Base-by-base conservation (phyloP, 768 basidiomycete species). In the Tylopilus subfusipes region DNA sequence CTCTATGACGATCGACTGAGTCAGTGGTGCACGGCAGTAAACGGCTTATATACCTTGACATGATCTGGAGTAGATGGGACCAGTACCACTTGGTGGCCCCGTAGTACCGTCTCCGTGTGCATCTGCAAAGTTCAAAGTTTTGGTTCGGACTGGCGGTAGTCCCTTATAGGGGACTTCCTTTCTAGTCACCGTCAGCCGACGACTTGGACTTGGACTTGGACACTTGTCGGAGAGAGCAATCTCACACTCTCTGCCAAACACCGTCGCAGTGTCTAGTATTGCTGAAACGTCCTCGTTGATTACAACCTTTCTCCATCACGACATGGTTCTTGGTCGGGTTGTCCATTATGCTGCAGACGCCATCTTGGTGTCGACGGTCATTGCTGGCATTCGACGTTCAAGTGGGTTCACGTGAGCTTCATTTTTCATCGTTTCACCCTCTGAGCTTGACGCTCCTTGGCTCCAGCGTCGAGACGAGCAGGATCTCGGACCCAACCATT, bases 361-460 rank as follows among this genome's bases (percentile, higher is more conserved):
- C 14, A 81, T 91, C 48, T 77, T 98, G 31, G 61, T 98, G 34
- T 94, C 94, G 16, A 92, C 96, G 13, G 81, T 98, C 8, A 72
- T 95, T 38, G 96, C 96, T 36, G 96, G 96, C 29, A 86, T 98
- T 55, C 85, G 86, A 68, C 84, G 91, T 55, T 87, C 93, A 18
- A 95, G 88, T 55, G 95, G 95, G 33, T 93, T 93, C 74, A 73
- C 81, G 95, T 97, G 67, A 72, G 93, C 86, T 48, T 44, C 59
- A 38, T 50, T 56, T 44, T 45, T 42, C 22, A 11, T 40, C 39
- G 39, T 30, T 44, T 39, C 44, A n/a, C 30, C 48, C 42, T 27
- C 42, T 45, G 7, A 30, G 19, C 18, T 46, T 43, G 54, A 53
- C 39, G 36, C 34, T 18, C 44, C 27, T 34, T n/a, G 46, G 55